phyloP scores from a whole-genome alignment of 257 asterid genomes.

The Jacaranda mimosifolia region DNA sequence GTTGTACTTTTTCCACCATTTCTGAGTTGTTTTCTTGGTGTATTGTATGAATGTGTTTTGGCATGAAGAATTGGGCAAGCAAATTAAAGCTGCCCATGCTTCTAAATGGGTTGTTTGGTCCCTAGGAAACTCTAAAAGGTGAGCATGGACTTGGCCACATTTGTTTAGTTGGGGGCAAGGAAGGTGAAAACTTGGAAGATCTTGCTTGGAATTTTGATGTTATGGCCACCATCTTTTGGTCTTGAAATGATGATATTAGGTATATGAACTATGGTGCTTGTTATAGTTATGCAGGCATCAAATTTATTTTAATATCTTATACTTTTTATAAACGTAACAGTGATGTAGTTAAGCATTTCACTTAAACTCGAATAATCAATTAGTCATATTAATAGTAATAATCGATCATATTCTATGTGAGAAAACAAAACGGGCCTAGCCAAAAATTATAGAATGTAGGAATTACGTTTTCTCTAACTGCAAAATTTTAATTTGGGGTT shows the following conservation, averaged over 20 bases:
- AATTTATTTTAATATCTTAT: no score
- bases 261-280: not conserved
- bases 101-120: slow-evolving; percentile 33
- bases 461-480: no score
- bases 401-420: no score
- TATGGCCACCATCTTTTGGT: not conserved
- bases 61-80: slow-evolving; percentile 35
- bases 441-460: no score
- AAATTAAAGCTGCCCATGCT: slow-evolving; percentile 31
- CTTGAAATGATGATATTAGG: not conserved
- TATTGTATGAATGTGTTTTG: not conserved
- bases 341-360: no score
- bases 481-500: no score
- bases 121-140: slow-evolving; percentile 18
- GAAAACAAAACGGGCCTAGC: no score
- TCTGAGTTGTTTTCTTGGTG: slow-evolving; percentile 32
- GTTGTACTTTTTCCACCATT: slow-evolving; percentile 36
- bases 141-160: slow-evolving; percentile 24
- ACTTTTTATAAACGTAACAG: no score
- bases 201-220: not conserved
- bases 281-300: no score
- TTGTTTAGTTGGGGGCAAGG: slow-evolving; percentile 6
- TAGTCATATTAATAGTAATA: no score
- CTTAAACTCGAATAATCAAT: no score
- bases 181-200: not conserved